A percentile compares a stretch with the other conserved stretches of the same genome.
phyloP scores from a whole-genome alignment of 352 stramenopile genomes.

The Phytophthora syringae region DNA sequence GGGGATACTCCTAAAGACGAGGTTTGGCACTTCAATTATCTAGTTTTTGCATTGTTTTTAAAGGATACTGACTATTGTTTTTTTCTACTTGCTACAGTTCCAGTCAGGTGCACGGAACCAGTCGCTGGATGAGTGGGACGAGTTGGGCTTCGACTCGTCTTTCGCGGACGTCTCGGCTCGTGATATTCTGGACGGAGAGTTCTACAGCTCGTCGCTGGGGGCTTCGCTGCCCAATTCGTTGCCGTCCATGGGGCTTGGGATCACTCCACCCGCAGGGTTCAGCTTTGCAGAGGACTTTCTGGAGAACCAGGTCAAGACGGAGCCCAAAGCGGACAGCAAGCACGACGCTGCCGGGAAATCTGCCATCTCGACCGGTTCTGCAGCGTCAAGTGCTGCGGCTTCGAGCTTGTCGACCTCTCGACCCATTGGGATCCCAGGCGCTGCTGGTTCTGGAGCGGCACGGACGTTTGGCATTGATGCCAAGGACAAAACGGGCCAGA shows the following conservation, averaged over 20 bases:
- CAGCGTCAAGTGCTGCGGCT: conserved; percentile 20
- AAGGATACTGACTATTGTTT: neutral
- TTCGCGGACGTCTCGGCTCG: conserved; percentile 79
- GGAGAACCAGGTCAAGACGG: conserved; percentile 74
- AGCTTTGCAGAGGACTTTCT: conserved; percentile 89
- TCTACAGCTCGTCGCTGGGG: conserved; percentile 84
- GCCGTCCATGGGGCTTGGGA: conserved; percentile 86
- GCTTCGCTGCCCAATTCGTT: conserved; percentile 87
- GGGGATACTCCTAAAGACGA: conserved; percentile 87
- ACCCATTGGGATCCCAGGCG: conserved; percentile 82
- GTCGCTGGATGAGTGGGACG: conserved; percentile 87
- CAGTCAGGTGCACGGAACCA: conserved; percentile 68
- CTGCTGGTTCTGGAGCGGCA: conserved; percentile 39
- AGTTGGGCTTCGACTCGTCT: conserved; percentile 84
- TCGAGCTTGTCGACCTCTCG: conserved; percentile 69
- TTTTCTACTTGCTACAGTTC: conserved; percentile 38
- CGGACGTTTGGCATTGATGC: conserved; percentile 53
- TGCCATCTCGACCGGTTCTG: conserved; percentile 7
- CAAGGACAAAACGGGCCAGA: conserved; percentile 68
- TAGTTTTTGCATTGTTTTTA: conserved; percentile 9
- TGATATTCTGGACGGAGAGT: conserved; percentile 84
- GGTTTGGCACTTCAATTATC: conserved; percentile 42
- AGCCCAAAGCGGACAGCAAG: conserved; percentile 54
- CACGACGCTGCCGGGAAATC: conserved; percentile 22
- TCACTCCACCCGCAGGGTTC: conserved; percentile 84